Conservation (phyloP, 108 stramenopile species). For the Cyclotella sp. region DNA sequence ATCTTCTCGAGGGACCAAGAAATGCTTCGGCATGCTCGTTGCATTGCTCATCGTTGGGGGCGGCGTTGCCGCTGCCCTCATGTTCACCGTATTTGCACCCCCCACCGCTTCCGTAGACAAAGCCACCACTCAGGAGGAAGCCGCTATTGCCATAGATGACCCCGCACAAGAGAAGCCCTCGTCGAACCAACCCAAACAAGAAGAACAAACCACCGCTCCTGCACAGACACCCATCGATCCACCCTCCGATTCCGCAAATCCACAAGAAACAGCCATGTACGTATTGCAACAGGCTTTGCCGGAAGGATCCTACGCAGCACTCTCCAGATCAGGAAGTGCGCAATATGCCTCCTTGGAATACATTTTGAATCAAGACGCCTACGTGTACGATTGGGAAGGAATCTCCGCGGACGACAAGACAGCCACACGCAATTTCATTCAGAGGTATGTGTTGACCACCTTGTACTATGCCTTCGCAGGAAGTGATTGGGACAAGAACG, state of each 20-base stretch:
- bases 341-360: conserved; percentile 24
- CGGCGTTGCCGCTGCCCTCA: conserved; percentile 13
- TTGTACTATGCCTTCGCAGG: conserved; percentile 29
- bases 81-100: not conserved
- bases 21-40: not conserved
- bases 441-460: conserved; percentile 34
- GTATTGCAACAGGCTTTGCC: conserved; percentile 25
- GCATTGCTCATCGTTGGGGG: conserved; percentile 13
- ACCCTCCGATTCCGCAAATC: not conserved
- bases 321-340: conserved; percentile 14
- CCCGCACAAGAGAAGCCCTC: not conserved
- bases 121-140: not conserved
- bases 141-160: not conserved
- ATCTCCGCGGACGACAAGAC: conserved; percentile 10
- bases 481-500: conserved; percentile 31
- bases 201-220: too few species aligned
- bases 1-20: not conserved
- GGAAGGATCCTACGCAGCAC: conserved; percentile 15
- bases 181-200: too few species aligned
- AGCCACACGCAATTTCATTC: conserved; percentile 23
- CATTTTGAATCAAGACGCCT: conserved; percentile 31
- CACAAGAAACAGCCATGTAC: conserved; percentile 10
- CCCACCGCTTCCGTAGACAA: not conserved
- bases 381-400: conserved; percentile 45
- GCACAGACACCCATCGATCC: not conserved